Conservation (phyloP, 306 rosid genomes). For the Senna tora region DNA sequence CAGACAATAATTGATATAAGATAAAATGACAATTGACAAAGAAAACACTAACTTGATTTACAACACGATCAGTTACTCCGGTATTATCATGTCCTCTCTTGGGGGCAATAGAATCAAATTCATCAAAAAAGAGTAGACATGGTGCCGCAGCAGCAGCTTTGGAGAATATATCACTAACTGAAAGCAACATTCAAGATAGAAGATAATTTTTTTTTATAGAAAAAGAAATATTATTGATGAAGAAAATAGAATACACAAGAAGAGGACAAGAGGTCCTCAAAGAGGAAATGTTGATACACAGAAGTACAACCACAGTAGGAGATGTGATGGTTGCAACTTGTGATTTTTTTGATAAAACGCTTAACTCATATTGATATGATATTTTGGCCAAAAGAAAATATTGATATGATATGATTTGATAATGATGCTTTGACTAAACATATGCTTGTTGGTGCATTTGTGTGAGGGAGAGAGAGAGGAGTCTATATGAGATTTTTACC, state of each 20-base stretch:
- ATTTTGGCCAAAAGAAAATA: not conserved
- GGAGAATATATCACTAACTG: slow-evolving; percentile 93
- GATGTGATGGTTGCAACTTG: not conserved
- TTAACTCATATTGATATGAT: not conserved
- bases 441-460: not conserved
- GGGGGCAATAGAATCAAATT: slow-evolving; percentile 97
- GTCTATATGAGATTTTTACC: slow-evolving; percentile 46
- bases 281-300: too few relatives aligned
- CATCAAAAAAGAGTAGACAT: slow-evolving; percentile 92
- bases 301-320: too few relatives aligned
- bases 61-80: slow-evolving; percentile 98
- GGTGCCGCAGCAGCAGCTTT: slow-evolving; percentile 98
- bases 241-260: too few relatives aligned
- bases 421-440: not conserved
- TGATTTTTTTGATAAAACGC: slow-evolving; percentile 9
- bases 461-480: slow-evolving; percentile 38
- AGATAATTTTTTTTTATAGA: too few relatives aligned
- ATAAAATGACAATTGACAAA: too few relatives aligned
- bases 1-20: too few relatives aligned
- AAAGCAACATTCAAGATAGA: slow-evolving; percentile 40
- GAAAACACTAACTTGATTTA: slow-evolving; percentile 74
- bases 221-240: too few relatives aligned
- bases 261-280: too few relatives aligned
- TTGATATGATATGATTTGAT: not conserved
- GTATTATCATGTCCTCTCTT: slow-evolving; percentile 99